Conservation (phyloP, 805 yeast species). For the Wickerhamomyces mucosus region DNA sequence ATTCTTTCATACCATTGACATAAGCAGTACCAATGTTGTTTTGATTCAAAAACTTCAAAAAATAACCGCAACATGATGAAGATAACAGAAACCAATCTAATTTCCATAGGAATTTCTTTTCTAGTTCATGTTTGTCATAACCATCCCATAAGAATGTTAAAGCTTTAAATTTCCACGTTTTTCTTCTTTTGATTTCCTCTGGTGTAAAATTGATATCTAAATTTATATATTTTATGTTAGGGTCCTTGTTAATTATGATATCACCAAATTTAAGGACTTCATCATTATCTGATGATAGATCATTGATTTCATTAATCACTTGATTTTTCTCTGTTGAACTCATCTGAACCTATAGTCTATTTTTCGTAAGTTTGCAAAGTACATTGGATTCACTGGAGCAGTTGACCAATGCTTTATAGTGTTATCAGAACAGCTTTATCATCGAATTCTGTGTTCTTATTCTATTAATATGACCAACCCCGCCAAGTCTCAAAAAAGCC, state of each 20-base stretch:
- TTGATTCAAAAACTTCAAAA: conserved; percentile 4
- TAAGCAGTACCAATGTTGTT: conserved; percentile 19
- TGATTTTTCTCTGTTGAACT: too few relatives aligned
- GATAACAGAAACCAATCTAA: conserved; percentile 4
- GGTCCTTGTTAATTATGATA: neutral
- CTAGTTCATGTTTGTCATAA: conserved; percentile 8
- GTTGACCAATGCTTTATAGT: too few relatives aligned
- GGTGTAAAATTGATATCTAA: neutral
- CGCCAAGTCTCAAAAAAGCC: too few relatives aligned
- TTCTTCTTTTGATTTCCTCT: neutral
- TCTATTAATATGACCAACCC: too few relatives aligned
- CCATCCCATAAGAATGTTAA: conserved; percentile 20
- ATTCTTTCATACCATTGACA: conserved; percentile 26
- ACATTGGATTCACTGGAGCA: too few relatives aligned
- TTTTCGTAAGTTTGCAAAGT: too few relatives aligned
- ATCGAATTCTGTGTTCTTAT: too few relatives aligned
- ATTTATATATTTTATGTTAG: neutral
- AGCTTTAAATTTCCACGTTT: conserved; percentile 7
- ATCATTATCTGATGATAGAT: neutral
- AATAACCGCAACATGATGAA: conserved; percentile 5
- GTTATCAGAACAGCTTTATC: too few relatives aligned
- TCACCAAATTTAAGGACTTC: neutral
- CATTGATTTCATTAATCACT: neutral
- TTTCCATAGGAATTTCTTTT: conserved; percentile 2
- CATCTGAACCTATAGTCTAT: too few relatives aligned